Percentiles rank a stretch among this genome's conserved stretches.
phyloP scores from a whole-genome alignment of 768 basidiomycete genomes.

The Mycena metata region DNA sequence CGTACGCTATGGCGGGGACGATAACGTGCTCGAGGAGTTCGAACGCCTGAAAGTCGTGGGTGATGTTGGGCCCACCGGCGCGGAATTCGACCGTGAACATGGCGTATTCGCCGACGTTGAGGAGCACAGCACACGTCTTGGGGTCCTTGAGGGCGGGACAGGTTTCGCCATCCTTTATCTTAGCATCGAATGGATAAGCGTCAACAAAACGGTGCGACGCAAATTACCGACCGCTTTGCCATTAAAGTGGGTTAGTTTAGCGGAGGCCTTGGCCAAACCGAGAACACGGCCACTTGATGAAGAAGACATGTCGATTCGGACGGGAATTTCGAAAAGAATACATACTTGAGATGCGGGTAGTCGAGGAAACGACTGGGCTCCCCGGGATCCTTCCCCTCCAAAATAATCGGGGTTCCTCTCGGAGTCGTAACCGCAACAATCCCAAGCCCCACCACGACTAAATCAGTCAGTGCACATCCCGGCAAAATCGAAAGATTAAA shows the following conservation, averaged over 20 bases:
- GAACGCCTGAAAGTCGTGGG: slow-evolving; percentile 33
- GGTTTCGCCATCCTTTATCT: neutral
- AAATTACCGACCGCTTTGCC: slow-evolving; percentile 18
- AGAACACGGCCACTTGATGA: slow-evolving; percentile 12
- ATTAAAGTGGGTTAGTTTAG: slow-evolving; percentile 26
- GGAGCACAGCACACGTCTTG: slow-evolving; percentile 23
- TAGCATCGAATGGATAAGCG: neutral
- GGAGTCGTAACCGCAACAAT: slow-evolving; percentile 21
- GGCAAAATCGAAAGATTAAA: neutral
- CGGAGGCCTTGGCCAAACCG: slow-evolving; percentile 13
- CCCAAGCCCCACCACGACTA: slow-evolving; percentile 23
- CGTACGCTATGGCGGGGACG: slow-evolving; percentile 28
- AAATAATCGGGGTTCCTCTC: slow-evolving; percentile 19
- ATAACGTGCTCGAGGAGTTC: slow-evolving; percentile 25
- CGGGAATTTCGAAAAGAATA: neutral
- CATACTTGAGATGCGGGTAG: slow-evolving; percentile 24
- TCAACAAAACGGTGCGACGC: too few relatives aligned
- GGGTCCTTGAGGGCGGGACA: slow-evolving; percentile 25
- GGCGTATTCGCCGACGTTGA: slow-evolving; percentile 34
- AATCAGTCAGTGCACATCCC: neutral
- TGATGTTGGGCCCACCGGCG: slow-evolving; percentile 28
- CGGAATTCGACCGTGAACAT: slow-evolving; percentile 30
- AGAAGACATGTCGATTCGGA: neutral
- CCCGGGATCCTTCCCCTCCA: slow-evolving; percentile 24
- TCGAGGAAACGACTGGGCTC: slow-evolving; percentile 13